Evolutionary conservation across 352 stramenopile genomes (phyloP), one percentile per base, ranked within the genome.

Genomic region (Blastocystis hominis): DNA sequence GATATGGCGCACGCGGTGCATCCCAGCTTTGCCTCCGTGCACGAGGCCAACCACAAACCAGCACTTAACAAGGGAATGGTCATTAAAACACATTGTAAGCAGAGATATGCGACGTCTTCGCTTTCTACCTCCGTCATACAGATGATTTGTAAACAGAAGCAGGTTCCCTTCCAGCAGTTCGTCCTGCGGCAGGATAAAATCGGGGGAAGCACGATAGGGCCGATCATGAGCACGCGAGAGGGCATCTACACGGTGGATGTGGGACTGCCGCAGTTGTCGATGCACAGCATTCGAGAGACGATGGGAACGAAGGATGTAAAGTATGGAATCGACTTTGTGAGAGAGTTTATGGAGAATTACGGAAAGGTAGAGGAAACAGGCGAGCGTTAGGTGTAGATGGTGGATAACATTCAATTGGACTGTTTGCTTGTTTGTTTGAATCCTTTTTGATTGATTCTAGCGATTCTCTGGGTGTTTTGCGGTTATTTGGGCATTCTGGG

Each of bases 21-120:
- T 91, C 95, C 96, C 17, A 98, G 98, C 89, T 99, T 98, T 91
- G 89, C 92, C 59, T 92, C 94, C 9, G 97, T 97, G 89, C 96
- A 98, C 90, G 96, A 98, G 86, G 86, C 91, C 68, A 94, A 95
- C 86, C 95, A 98, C 91, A 91, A 92, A 20, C 95, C 95, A 5
- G 92, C 92, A 68, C 91, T 98, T 88, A 95, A 97, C 90, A 90
- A 88, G 15, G 95, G 95, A n/a, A 91, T 96, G 79, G 96, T 98
- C n/a, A 98, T 99, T 88, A 99, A 99, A 92, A 93, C 96, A 89
- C 98, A 98, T 90, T 92, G 92, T 44, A 98, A 98, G 90, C 95
- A 98, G 90, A 91, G 95, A 62, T 99, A 99, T 89, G 93, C 95
- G 17, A 98, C 96, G 5, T 97, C 93, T 68, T 92, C 92, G 54